Percentiles rank a stretch among this genome's conserved stretches.
Evolutionary conservation across 2,329 filamentous ascomycete species (phyloP).

Genomic region (Trichophyton verrucosum): DNA sequence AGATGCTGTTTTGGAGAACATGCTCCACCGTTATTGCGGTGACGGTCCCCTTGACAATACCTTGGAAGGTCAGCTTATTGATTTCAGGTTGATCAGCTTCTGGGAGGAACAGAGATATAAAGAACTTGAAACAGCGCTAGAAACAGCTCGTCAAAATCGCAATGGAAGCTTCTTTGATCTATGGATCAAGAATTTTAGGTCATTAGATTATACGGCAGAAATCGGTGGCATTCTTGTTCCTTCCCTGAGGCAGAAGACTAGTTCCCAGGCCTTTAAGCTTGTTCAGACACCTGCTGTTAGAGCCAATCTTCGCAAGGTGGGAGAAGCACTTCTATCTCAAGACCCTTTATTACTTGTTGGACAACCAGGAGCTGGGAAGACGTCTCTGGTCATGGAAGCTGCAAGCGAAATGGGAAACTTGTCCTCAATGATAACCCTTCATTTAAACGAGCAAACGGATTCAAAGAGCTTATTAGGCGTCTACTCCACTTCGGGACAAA

Average conservation of each 20-base stretch:
- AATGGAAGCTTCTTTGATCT: conserved; percentile 15
- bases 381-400: conserved; percentile 68
- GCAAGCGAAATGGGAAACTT: conserved; percentile 69
- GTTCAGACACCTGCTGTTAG: conserved; percentile 62
- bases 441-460: conserved; percentile 96
- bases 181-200: conserved; percentile 20
- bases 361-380: conserved; percentile 79
- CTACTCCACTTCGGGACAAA: conserved; percentile 78
- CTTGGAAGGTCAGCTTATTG: conserved; percentile 64
- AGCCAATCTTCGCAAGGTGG: conserved; percentile 58
- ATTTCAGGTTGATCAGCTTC: conserved; percentile 61
- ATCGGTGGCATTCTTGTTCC: conserved; percentile 59
- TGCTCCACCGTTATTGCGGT: conserved; percentile 55
- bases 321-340: conserved; percentile 51
- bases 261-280: conserved; percentile 40
- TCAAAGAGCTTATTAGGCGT: conserved; percentile 91
- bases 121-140: conserved; percentile 29
- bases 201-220: conserved; percentile 48
- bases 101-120: conserved; percentile 50
- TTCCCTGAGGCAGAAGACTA: conserved; percentile 34
- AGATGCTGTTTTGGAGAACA: conserved; percentile 62
- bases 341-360: conserved; percentile 73
- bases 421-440: conserved; percentile 76
- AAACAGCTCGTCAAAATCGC: conserved; percentile 16
- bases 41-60: conserved; percentile 51